phyloP scores from a whole-genome alignment of 352 stramenopile species.

The Phytophthora fragariae region DNA sequence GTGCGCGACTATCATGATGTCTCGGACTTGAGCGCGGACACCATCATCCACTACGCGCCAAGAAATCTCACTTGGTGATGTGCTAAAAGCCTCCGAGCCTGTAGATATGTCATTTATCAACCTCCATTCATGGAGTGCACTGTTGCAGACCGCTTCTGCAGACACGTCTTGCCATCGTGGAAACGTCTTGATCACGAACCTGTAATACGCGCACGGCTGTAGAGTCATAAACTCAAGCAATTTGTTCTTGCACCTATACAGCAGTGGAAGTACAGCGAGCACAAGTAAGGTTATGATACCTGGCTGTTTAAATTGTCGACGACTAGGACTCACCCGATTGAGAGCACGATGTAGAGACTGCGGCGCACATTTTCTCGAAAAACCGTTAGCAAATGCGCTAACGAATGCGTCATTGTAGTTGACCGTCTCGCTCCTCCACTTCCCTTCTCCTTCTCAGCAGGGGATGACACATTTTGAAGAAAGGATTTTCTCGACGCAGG shows the following conservation, averaged over 20 bases:
- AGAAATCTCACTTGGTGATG: not conserved
- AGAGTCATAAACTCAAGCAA: constrained; percentile 49
- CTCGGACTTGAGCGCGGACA: constrained; percentile 19
- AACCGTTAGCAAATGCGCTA: constrained; percentile 28
- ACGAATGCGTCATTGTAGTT: not conserved
- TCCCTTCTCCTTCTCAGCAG: constrained; percentile 7
- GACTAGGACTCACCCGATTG: constrained; percentile 47
- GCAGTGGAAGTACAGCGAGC: not conserved
- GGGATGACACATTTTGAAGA: constrained; percentile 15
- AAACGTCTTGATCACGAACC: constrained; percentile 56
- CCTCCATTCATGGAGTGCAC: constrained; percentile 35
- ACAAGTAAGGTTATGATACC: not conserved
- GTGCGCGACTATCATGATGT: constrained; percentile 33
- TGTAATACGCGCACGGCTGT: constrained; percentile 58
- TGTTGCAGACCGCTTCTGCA: constrained; percentile 45
- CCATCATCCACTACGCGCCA: constrained; percentile 2
- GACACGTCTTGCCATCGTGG: constrained; percentile 44
- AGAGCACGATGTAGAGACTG: constrained; percentile 64
- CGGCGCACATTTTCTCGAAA: constrained; percentile 65
- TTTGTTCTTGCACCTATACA: constrained; percentile 35
- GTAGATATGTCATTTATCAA: constrained; percentile 3
- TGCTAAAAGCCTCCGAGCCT: not conserved
- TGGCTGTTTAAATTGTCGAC: not conserved
- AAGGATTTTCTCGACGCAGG: constrained; percentile 25
- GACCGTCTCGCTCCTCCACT: constrained; percentile 6